Base-by-base conservation (phyloP, 1,139 yeast genomes). In the Sugiyamaella sp. region DNA sequence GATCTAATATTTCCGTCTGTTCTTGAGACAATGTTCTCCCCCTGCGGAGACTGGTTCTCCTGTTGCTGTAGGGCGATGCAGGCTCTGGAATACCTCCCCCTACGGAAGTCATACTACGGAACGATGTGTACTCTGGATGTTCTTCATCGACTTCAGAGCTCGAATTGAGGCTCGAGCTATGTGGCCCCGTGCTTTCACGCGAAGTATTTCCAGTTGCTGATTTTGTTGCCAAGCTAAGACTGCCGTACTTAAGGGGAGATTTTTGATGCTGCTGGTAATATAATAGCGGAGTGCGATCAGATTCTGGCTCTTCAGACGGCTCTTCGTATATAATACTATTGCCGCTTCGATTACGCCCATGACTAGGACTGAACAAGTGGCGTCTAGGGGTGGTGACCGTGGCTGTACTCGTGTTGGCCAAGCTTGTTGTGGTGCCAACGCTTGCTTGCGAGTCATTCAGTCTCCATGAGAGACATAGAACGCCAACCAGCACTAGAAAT, bases 391-490 rank as follows among this genome's bases (percentile, higher is more conserved):
- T 38, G 8, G 44, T 27, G 20, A 27, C 40, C n/a, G 50, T 37
- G 22, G 17, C 35, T 27, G 21, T 21, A 39, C n/a, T 22, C 4
- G 27, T 37, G 33, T 12, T 24, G 14, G 21, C 39, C 17, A 27
- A 2, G 22, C 12, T 16, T 10, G 38, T 12, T 9, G 44, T 4
- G 17, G 9, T 12, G 17, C 5, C 22, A 6, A 12, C 27, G 12
- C 8, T 5, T 9, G 39, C n/a, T 22, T 41, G 41, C 29, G 19
- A 9, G 32, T 48, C 51, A 19, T 48, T 42, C 14, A 57, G 68
- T 29, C 78, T 70, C 71, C 76, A 71, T 42, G 85, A 81, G 24
- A 82, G 71, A 14, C 77, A 69, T 53, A 80, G 73, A 1, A 85
- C 90, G 2, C 86, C 86, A 2, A 67, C 46, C 10, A 84, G 71